Conservation (phyloP, 495 filamentous ascomycete species). For the Cudoniella acicularis region DNA sequence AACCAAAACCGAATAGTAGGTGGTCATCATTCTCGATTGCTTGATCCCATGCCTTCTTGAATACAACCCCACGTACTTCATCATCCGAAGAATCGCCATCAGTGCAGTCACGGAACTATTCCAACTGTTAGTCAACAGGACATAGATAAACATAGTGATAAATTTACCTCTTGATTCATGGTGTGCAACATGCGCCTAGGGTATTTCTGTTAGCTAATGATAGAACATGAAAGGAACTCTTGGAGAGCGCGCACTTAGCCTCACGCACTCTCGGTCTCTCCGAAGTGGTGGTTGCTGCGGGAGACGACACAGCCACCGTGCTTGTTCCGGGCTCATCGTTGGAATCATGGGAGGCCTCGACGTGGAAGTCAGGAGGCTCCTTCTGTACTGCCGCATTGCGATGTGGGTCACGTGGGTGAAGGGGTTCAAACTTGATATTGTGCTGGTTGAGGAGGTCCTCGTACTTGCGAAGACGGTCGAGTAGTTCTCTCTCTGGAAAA, state of each 20-base stretch:
- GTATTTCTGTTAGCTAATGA: no score
- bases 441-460: slow-evolving; percentile 48
- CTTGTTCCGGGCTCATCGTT: slow-evolving; percentile 20
- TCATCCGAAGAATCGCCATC: slow-evolving; percentile 19
- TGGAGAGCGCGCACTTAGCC: slow-evolving; percentile 38
- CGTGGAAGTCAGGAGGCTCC: slow-evolving; percentile 16
- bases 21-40: slow-evolving; percentile 16
- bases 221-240: no score
- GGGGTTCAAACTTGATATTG: slow-evolving; percentile 30
- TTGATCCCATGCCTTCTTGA: slow-evolving; percentile 6
- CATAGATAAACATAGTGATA: neutral
- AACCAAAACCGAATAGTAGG: slow-evolving; percentile 31
- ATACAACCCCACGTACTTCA: slow-evolving; percentile 8
- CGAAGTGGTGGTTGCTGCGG: slow-evolving; percentile 26
- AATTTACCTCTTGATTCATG: slow-evolving; percentile 43
- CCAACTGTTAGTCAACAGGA: slow-evolving; percentile 9
- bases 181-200: slow-evolving; percentile 45
- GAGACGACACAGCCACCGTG: slow-evolving; percentile 4
- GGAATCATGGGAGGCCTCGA: slow-evolving; percentile 25
- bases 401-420: no score
- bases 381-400: slow-evolving; percentile 13
- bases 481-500: slow-evolving; percentile 43
- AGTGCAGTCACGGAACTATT: slow-evolving; percentile 9
- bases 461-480: slow-evolving; percentile 51
- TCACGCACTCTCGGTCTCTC: slow-evolving; percentile 33